Base-by-base conservation (phyloP, 768 basidiomycete species). In the Leccinellum albellum region DNA sequence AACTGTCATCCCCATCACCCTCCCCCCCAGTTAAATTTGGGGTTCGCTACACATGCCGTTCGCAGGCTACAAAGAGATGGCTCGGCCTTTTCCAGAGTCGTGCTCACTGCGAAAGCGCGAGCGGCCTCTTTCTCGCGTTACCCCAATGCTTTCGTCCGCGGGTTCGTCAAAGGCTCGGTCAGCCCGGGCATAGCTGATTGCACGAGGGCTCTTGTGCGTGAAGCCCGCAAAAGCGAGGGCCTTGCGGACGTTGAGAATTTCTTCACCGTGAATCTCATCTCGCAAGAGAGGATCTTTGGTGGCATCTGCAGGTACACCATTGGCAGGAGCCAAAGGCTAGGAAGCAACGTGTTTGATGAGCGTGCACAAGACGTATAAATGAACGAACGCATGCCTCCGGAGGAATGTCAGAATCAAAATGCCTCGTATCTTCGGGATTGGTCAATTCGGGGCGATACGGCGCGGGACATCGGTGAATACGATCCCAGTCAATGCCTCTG, bases 341-440 rank as follows among this genome's bases (percentile, higher is more conserved):
- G 65, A 64, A 31, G 61, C 61, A 64, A 62, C 61, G 62, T 68
- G 68, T 68, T 69, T 66, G 65, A 71, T 59, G 57, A 66, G 64
- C 65, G 44, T 62, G 57, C 60, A 61, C 54, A 61, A 50, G 61
- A 59, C 56, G 56, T 40, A 55, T 35, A 61, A 60, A 59, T 68
- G 69, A 71, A 65, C 74, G 51, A 57, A 63, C 13, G 54, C 78
- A 68, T 74, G 93, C 94, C 85, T 95, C 91, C 35, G 89, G 77
- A 21, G 91, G 91, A 66, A 97, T 98, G 72, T 96, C 93, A 53
- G 88, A 85, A 72, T 98, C 95, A 62, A 99, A 98, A 73, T 99
- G 95, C 59, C 85, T 81, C 15, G 96, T 98, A 71, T 98, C 94
- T 65, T 88, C 91, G 26, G 90, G 88, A 61, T 84, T 78, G 29